Percentiles rank a stretch among this genome's conserved stretches.
Conservation (phyloP, 192 early-diverging fungal genomes). For the Dissophora ornata region DNA sequence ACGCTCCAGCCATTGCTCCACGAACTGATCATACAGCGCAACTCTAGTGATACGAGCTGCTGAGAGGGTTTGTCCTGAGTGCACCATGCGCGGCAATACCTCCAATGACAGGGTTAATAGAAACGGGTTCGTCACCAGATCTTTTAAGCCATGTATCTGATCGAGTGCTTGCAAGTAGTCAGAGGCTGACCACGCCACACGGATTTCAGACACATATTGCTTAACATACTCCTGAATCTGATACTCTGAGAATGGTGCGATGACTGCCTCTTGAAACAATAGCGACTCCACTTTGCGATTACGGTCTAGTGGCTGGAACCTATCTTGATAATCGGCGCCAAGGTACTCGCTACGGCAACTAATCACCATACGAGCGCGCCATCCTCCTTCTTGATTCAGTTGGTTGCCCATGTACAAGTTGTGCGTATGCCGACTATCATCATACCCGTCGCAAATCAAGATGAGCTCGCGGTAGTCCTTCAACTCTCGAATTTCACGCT, state of each 20-base stretch:
- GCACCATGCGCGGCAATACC: slow-evolving; percentile 3
- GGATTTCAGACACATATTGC: neutral
- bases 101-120: slow-evolving; percentile 11
- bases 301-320: neutral
- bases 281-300: neutral
- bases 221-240: slow-evolving; percentile 19
- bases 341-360: slow-evolving; percentile 1
- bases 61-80: neutral
- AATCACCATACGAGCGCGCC: slow-evolving; percentile 5
- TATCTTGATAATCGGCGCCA: neutral
- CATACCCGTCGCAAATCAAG: slow-evolving; percentile 28
- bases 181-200: neutral
- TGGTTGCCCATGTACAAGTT: slow-evolving; percentile 16
- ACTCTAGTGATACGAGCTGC: neutral
- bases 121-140: slow-evolving; percentile 9
- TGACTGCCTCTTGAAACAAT: slow-evolving; percentile 6
- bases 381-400: slow-evolving; percentile 2
- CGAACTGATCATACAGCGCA: slow-evolving; percentile 12
- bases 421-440: slow-evolving; percentile 1
- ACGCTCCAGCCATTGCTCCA: slow-evolving; percentile 1
- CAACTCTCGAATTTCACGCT: slow-evolving; percentile 3
- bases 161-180: slow-evolving; percentile 3
- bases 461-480: slow-evolving; percentile 10
- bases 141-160: neutral
- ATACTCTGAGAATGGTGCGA: slow-evolving; percentile 3